Evolutionary conservation across 169 alveolate genomes (phyloP).

Genomic region (Plasmodium ovale): DNA sequence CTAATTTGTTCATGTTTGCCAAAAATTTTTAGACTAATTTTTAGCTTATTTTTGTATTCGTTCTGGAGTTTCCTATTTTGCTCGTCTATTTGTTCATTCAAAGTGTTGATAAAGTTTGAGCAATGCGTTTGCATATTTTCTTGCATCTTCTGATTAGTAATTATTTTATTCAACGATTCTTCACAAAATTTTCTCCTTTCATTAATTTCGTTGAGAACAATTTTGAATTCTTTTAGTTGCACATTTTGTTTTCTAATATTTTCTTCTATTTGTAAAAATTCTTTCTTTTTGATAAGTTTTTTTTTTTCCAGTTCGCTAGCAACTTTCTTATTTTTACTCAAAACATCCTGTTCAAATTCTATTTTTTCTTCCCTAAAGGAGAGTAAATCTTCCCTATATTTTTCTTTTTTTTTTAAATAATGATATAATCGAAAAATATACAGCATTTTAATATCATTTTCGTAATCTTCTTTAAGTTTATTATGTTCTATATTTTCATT

Average conservation of each 20-base stretch:
- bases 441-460: slow-evolving; percentile 6
- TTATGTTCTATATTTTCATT: slow-evolving; percentile 58
- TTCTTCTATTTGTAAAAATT: slow-evolving; percentile 21
- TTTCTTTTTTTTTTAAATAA: slow-evolving; percentile 36
- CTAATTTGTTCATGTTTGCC: slow-evolving; percentile 38
- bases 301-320: slow-evolving; percentile 52
- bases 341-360: slow-evolving; percentile 46
- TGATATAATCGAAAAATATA: slow-evolving; percentile 51
- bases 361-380: slow-evolving; percentile 23
- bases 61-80: slow-evolving; percentile 64
- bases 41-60: slow-evolving; percentile 75
- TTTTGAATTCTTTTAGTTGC: slow-evolving; percentile 6
- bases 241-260: slow-evolving; percentile 6
- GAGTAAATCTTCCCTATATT: slow-evolving; percentile 21
- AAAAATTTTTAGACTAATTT: slow-evolving; percentile 42
- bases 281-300: slow-evolving; percentile 35
- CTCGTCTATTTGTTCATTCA: slow-evolving; percentile 54
- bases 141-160: slow-evolving; percentile 26
- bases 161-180: not conserved
- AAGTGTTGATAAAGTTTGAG: slow-evolving; percentile 49
- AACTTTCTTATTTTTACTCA: slow-evolving; percentile 20
- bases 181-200: slow-evolving; percentile 30
- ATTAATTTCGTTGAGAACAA: slow-evolving; percentile 27
- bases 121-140: slow-evolving; percentile 51
- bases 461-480: slow-evolving; percentile 50